These are phyloP conservation scores for Fistulifera solaris DNA, from an alignment of 108 stramenopile species.

Conservation along the genomic window DNA sequence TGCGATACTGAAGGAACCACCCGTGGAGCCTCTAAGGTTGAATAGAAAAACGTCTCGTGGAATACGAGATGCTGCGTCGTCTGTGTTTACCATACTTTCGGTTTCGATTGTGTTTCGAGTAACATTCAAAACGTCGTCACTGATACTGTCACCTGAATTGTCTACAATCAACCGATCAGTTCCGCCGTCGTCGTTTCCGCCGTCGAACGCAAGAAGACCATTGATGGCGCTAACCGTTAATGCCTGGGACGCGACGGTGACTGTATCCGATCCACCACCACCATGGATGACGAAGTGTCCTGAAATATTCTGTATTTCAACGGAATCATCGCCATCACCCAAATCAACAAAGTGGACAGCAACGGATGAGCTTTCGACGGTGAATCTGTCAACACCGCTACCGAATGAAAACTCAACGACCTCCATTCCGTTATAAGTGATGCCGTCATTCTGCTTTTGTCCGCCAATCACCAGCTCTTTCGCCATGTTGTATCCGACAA, in stretches of 20 bases:
- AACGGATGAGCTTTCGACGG: constrained; percentile 15
- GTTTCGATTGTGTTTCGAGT: constrained; percentile 20
- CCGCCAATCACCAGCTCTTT: constrained; percentile 12
- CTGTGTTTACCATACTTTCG: constrained; percentile 16
- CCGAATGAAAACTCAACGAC: constrained; percentile 23
- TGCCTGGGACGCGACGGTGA: constrained; percentile 20
- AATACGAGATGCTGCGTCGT: not conserved
- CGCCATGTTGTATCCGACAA: constrained; percentile 26
- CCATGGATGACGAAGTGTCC: constrained; percentile 29
- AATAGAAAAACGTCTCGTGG: constrained; percentile 3
- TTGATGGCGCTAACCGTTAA: constrained; percentile 14
- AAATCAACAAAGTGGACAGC: constrained; percentile 24
- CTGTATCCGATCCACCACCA: constrained; percentile 15
- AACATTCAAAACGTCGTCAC: constrained; percentile 19
- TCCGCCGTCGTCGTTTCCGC: constrained; percentile 11
- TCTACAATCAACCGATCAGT: constrained; percentile 16
- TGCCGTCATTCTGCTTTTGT: constrained; percentile 11
- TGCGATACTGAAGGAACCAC: constrained; percentile 11
- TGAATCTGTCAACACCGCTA: constrained; percentile 18
- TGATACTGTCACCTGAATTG: constrained; percentile 6
- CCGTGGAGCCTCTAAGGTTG: constrained; percentile 17
- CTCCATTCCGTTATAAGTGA: constrained; percentile 18
- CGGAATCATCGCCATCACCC: constrained; percentile 15
- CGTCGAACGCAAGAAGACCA: constrained; percentile 25
- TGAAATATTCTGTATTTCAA: constrained; percentile 12